Conservation (phyloP, 305 asterid genomes). For the Petunia hybrid region DNA sequence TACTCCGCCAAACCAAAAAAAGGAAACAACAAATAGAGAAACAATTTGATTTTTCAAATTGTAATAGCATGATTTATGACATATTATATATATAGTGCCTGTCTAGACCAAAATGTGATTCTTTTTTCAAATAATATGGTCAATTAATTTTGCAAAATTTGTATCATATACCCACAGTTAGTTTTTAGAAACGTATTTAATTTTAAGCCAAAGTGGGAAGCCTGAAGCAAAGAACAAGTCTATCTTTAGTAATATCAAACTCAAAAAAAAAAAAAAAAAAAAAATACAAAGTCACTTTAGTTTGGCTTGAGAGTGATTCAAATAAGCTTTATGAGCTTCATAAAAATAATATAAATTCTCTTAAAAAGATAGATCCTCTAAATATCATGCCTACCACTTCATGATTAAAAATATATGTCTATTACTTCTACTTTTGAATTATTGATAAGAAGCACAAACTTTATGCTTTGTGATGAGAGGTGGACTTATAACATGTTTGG, state of each 20-base stretch:
- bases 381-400: conserved; percentile 7
- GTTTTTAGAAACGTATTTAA: background rate
- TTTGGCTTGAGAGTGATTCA: background rate
- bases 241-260: background rate
- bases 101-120: background rate
- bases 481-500: no score
- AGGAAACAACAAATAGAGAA: background rate
- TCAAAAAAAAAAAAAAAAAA: background rate
- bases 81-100: background rate
- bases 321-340: background rate
- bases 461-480: background rate
- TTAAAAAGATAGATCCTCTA: background rate
- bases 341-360: background rate
- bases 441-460: background rate
- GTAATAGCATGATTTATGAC: background rate
- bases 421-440: background rate
- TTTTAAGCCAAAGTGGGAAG: background rate
- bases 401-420: background rate
- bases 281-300: background rate
- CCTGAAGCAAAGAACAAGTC: background rate
- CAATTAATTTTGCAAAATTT: background rate
- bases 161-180: background rate
- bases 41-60: background rate
- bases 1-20: no score
- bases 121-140: no score